These are phyloP conservation scores for Trichoderma asperellum DNA, from an alignment of 2,329 filamentous ascomycete species.

Conservation along the genomic window DNA sequence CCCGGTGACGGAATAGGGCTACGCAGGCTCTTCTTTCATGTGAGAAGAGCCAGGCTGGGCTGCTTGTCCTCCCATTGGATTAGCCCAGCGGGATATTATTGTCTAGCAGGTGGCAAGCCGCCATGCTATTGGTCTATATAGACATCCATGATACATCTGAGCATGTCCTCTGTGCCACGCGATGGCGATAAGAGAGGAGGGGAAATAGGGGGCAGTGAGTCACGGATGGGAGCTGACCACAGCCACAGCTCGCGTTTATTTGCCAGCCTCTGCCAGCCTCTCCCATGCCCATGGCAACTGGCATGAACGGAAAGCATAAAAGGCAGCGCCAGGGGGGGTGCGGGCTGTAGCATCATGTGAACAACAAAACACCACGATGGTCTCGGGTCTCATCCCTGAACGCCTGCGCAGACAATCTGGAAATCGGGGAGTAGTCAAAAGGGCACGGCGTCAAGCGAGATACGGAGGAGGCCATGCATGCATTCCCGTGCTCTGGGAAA, in stretches of 20 bases:
- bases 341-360: conserved; percentile 23
- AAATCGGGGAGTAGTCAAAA: conserved; percentile 10
- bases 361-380: conserved; percentile 3
- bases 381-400: conserved; percentile 9
- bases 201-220: conserved; percentile 12
- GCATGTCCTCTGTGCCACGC: conserved; percentile 22
- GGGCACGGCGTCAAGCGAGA: conserved; percentile 26
- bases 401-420: background rate
- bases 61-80: background rate
- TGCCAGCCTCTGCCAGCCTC: conserved; percentile 2
- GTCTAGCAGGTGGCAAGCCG: background rate
- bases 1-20: background rate
- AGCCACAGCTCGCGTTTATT: conserved; percentile 24
- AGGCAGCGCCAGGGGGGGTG: background rate
- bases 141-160: background rate
- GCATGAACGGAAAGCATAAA: background rate
- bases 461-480: conserved; percentile 22
- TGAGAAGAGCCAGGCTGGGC: background rate
- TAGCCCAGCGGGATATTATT: background rate
- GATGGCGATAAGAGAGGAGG: conserved; percentile 22
- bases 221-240: conserved; percentile 24
- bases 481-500: conserved; percentile 26
- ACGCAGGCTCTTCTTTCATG: background rate
- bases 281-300: conserved; percentile 19
- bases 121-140: conserved; percentile 13